Percentiles rank a stretch among this genome's conserved stretches.
Evolutionary conservation across 148 eudicot genomes (phyloP).

Genomic region (Rhododendron kiyosumense): DNA sequence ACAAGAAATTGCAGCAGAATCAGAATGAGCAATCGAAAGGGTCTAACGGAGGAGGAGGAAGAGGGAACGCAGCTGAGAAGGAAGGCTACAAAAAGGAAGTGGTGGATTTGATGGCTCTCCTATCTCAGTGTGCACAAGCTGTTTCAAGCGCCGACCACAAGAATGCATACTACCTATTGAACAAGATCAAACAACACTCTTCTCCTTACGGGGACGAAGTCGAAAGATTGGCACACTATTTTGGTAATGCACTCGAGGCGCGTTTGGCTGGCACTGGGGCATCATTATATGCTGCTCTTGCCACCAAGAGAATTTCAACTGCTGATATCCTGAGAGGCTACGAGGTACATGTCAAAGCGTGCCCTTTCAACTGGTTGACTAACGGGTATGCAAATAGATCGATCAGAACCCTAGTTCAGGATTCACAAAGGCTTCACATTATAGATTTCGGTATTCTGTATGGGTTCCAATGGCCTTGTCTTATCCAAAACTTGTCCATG

Average conservation of each 20-base stretch:
- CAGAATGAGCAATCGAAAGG: neutral
- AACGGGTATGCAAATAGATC: conserved; percentile 44
- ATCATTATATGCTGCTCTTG: conserved; percentile 21
- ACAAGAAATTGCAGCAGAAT: neutral
- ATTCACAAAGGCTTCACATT: conserved; percentile 37
- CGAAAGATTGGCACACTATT: conserved; percentile 29
- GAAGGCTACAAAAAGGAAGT: conserved; percentile 15
- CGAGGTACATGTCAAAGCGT: conserved; percentile 29
- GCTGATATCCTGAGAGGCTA: conserved; percentile 43
- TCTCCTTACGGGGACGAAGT: conserved; percentile 28
- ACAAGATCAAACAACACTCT: conserved; percentile 21
- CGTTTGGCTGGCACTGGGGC: conserved; percentile 58
- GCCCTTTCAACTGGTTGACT: conserved; percentile 48
- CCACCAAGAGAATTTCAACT: conserved; percentile 25
- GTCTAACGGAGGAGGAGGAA: neutral
- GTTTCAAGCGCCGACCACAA: conserved; percentile 29
- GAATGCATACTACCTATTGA: conserved; percentile 41
- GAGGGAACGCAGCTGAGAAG: neutral
- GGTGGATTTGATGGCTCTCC: conserved; percentile 50
- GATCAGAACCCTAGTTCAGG: conserved; percentile 29
- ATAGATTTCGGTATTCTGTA: conserved; percentile 60
- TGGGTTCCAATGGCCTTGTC: conserved; percentile 71
- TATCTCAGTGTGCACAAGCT: conserved; percentile 59
- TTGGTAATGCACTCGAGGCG: conserved; percentile 32
- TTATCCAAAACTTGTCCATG: conserved; percentile 41